Conservation (phyloP, 805 yeast genomes). For the Wickerhamiella bombiphila region DNA sequence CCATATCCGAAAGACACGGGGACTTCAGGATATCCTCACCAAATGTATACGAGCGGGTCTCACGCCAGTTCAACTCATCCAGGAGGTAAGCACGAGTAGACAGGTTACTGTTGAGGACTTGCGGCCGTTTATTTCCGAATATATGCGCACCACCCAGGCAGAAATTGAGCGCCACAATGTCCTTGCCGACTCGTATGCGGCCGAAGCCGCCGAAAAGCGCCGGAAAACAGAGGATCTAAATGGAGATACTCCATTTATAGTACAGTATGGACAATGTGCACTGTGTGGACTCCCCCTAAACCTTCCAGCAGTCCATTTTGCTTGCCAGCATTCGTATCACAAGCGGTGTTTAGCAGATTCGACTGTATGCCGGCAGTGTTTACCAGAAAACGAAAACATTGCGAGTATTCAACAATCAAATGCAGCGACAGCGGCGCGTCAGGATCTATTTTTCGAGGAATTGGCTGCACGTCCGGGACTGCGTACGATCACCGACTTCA, state of each 20-base stretch:
- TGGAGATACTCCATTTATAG: slow-evolving; percentile 32
- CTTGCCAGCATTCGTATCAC: slow-evolving; percentile 78
- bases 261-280: slow-evolving; percentile 51
- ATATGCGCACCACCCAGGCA: slow-evolving; percentile 41
- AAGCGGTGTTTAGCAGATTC: slow-evolving; percentile 45
- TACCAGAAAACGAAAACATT: slow-evolving; percentile 54
- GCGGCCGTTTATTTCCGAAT: slow-evolving; percentile 49
- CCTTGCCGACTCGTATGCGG: slow-evolving; percentile 50
- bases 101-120: slow-evolving; percentile 59
- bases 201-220: slow-evolving; percentile 46
- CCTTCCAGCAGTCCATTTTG: slow-evolving; percentile 68
- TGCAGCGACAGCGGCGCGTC: slow-evolving; percentile 43
- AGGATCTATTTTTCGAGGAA: slow-evolving; percentile 46
- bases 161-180: slow-evolving; percentile 58
- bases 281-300: slow-evolving; percentile 54
- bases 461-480: slow-evolving; percentile 43
- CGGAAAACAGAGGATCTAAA: slow-evolving; percentile 38
- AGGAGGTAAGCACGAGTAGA: slow-evolving; percentile 45
- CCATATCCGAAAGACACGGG: slow-evolving; percentile 1
- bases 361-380: slow-evolving; percentile 59
- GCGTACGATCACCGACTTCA: slow-evolving; percentile 61
- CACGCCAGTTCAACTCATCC: slow-evolving; percentile 66
- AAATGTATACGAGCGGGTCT: slow-evolving; percentile 25
- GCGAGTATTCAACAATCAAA: slow-evolving; percentile 45
- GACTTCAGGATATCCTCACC: slow-evolving; percentile 1